Base-by-base conservation (phyloP, 768 basidiomycete species). In the Lactifluus hygrophoroides region DNA sequence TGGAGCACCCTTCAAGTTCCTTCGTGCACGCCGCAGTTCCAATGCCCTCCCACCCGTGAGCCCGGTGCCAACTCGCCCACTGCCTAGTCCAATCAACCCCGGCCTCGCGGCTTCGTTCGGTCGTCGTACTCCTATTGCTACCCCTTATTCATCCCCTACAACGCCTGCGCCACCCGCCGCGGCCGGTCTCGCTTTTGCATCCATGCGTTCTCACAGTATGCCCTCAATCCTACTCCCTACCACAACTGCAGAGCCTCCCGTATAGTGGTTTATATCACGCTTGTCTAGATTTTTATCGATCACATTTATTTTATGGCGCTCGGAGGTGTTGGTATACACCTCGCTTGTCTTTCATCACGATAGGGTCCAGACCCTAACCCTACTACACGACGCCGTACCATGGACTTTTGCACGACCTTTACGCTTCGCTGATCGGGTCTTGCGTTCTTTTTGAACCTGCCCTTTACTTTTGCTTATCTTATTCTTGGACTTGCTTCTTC, bases 141-240 rank as follows among this genome's bases (percentile, higher is more conserved):
- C 61, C 25, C 64, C 64, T 19, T 63, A 58, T n/a, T 58, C 61
- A 30, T 64, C 64, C 16, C 64, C 64, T 7, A 64, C 64, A 4
- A 62, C 64, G 35, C 64, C 64, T 10, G 40, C 16, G 16, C 63
- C 64, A 2, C 53, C 50, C 9, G 23, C 40, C 19, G 35, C 50
- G 1, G 49, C 43, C 16, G 14, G 49, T 25, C 37, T 47, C 28
- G 34, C 57, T 47, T 43, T 55, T 28, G 49, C 61, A 30, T 54
- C 57, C 10, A 53, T 56, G 57, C 64, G 64, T 37, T 64, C 64
- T 47, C 43, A 56, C 32, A 64, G 64, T 51, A 59, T 57, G 64
- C 64, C 64, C 10, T 62, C 61, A 11, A 57, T 64, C 38, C 35
- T 56, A 10, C 51, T 54, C 14, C 47, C 61, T 5, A 3, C 28